phyloP scores from a whole-genome alignment of 2,329 filamentous ascomycete species.

The Salinomyces thailandicus region DNA sequence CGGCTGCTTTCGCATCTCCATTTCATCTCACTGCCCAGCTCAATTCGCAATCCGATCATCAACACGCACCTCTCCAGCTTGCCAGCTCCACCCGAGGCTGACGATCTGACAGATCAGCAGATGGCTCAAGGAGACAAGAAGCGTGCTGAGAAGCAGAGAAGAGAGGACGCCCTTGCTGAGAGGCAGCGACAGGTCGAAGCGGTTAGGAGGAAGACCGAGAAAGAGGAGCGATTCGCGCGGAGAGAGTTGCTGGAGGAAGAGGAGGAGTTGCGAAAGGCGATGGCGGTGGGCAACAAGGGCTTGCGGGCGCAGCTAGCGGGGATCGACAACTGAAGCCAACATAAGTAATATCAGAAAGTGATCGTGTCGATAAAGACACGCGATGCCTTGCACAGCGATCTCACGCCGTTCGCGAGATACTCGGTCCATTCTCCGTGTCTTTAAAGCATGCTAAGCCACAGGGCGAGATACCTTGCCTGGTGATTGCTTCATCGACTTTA shows the following conservation, averaged over 20 bases:
- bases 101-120: constrained; percentile 44
- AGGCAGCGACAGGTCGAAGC: constrained; percentile 37
- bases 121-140: constrained; percentile 21
- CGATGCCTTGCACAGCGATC: too few relatives aligned
- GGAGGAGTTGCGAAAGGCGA: constrained; percentile 2
- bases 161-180: constrained; percentile 55
- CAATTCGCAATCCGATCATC: constrained; percentile 53
- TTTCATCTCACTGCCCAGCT: constrained; percentile 55
- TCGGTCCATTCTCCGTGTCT: too few relatives aligned
- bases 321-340: neutral
- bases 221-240: constrained; percentile 14
- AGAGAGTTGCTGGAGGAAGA: constrained; percentile 9
- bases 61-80: constrained; percentile 57
- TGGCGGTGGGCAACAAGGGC: neutral
- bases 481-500: too few relatives aligned
- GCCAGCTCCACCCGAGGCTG: constrained; percentile 28
- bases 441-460: too few relatives aligned
- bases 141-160: constrained; percentile 24
- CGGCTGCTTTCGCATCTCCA: constrained; percentile 56
- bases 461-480: too few relatives aligned
- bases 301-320: neutral
- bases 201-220: constrained; percentile 15
- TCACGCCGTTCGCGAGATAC: too few relatives aligned
- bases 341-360: too few relatives aligned
- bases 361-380: too few relatives aligned